These are phyloP conservation scores for Candida wancherniae DNA, from an alignment of 805 yeast species.

Conservation along the genomic window DNA sequence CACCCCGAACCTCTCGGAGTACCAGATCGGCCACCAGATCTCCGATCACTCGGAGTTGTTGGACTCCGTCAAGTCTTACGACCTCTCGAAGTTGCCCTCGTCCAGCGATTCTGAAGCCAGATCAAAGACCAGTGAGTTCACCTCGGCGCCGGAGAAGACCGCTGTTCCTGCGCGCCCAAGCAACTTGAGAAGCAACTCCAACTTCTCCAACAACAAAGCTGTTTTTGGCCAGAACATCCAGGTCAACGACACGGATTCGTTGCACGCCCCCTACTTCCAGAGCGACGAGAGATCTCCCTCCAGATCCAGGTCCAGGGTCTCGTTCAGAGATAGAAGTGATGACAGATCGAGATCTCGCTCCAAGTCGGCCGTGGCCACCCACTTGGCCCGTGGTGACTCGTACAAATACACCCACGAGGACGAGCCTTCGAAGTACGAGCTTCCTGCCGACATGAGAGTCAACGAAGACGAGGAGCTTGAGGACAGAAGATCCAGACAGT, in stretches of 20 bases:
- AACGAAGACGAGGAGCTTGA: conserved; percentile 26
- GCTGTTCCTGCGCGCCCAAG: conserved; percentile 5
- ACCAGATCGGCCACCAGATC: conserved; percentile 39
- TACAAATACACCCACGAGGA: conserved; percentile 55
- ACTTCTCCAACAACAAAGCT: conserved; percentile 7
- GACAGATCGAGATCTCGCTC: conserved; percentile 25
- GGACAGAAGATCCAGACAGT: conserved; percentile 38
- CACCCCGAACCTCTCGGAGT: conserved; percentile 42
- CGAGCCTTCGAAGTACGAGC: conserved; percentile 40
- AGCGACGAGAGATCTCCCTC: conserved; percentile 15
- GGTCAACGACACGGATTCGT: conserved; percentile 14
- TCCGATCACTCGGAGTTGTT: conserved; percentile 33
- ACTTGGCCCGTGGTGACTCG: conserved; percentile 74
- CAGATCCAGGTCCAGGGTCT: conserved; percentile 30
- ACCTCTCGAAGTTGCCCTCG: conserved; percentile 23
- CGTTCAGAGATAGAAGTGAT: conserved; percentile 8
- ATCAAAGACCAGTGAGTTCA: conserved; percentile 12
- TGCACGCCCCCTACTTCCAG: conserved; percentile 18
- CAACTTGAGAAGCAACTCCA: conserved; percentile 10
- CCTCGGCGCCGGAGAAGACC: conserved; percentile 6
- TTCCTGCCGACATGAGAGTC: conserved; percentile 34
- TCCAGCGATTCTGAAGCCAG: conserved; percentile 14
- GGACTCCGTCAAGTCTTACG: conserved; percentile 31
- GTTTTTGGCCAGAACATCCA: conserved; percentile 10
- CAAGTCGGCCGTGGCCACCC: conserved; percentile 23